Percentiles rank a stretch among this genome's conserved stretches.
Evolutionary conservation across 2,329 filamentous ascomycete genomes (phyloP).

Genomic region (Talaromyces rugulosus): DNA sequence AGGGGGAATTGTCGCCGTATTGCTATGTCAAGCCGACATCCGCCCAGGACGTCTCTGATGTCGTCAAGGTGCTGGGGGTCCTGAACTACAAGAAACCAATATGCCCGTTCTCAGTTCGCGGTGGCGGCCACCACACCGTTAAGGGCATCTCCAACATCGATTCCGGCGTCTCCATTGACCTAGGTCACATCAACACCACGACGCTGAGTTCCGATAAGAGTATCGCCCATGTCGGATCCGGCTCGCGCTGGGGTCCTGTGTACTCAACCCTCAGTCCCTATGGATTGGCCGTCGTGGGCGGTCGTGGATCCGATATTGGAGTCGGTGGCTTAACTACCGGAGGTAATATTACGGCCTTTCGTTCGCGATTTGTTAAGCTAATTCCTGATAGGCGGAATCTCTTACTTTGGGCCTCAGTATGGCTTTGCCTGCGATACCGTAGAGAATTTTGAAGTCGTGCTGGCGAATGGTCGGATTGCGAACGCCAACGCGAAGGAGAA

Average conservation of each 20-base stretch:
- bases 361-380: neutral
- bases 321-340: neutral
- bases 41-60: neutral
- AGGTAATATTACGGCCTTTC: neutral
- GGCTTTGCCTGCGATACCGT: conserved; percentile 5
- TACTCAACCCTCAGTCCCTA: neutral
- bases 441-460: conserved; percentile 5
- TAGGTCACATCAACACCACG: conserved; percentile 16
- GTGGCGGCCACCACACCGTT: conserved; percentile 41
- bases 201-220: neutral
- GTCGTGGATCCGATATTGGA: neutral
- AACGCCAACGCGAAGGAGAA: conserved; percentile 3
- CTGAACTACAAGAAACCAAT: neutral
- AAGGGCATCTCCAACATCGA: conserved; percentile 39
- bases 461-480: conserved; percentile 1
- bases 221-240: conserved; percentile 3
- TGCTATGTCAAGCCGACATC: neutral
- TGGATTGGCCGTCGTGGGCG: conserved; percentile 1
- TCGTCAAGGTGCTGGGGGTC: neutral
- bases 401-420: conserved; percentile 4
- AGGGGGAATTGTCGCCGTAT: neutral
- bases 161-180: conserved; percentile 41
- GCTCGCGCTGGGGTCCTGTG: conserved; percentile 2
- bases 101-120: conserved; percentile 32
- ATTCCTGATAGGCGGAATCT: conserved; percentile 3